These are phyloP conservation scores for Mucor circinelloides DNA, from an alignment of 371 early-diverging fungal genomes.

Conservation along the genomic window DNA sequence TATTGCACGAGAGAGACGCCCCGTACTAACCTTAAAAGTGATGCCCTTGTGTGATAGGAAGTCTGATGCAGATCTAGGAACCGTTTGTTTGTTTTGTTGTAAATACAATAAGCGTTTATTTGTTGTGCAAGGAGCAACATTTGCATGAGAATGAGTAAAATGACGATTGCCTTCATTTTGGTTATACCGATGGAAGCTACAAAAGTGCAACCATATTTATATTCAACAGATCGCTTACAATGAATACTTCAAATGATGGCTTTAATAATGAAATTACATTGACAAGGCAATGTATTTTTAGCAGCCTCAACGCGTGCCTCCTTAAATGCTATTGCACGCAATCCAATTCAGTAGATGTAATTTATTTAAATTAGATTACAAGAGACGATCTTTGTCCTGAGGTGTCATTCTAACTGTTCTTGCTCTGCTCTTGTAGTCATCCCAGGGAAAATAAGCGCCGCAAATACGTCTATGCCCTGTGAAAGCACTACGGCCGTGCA, in stretches of 20 bases:
- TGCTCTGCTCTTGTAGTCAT: slow-evolving; percentile 75
- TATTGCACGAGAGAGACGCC: too few relatives aligned
- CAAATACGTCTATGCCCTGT: slow-evolving; percentile 77
- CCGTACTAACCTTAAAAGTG: neutral
- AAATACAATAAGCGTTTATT: neutral
- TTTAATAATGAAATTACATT: neutral
- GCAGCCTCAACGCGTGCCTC: neutral
- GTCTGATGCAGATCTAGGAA: neutral
- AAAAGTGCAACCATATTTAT: neutral
- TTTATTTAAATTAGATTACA: slow-evolving; percentile 21
- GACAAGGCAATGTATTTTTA: neutral
- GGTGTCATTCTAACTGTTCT: slow-evolving; percentile 36
- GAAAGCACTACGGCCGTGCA: slow-evolving; percentile 84
- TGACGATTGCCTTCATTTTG: neutral
- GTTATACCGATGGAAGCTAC: neutral
- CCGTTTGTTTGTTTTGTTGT: neutral
- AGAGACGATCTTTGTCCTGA: slow-evolving; percentile 44
- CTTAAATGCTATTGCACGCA: neutral
- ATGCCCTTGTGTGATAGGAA: neutral
- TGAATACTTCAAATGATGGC: neutral
- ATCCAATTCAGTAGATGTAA: neutral
- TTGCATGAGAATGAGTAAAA: neutral
- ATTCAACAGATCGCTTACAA: neutral
- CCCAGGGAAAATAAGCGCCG: slow-evolving; percentile 82
- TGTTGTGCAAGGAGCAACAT: neutral